Conservation (phyloP, 2,329 filamentous ascomycete genomes). For the Aspergillus carbonarius region DNA sequence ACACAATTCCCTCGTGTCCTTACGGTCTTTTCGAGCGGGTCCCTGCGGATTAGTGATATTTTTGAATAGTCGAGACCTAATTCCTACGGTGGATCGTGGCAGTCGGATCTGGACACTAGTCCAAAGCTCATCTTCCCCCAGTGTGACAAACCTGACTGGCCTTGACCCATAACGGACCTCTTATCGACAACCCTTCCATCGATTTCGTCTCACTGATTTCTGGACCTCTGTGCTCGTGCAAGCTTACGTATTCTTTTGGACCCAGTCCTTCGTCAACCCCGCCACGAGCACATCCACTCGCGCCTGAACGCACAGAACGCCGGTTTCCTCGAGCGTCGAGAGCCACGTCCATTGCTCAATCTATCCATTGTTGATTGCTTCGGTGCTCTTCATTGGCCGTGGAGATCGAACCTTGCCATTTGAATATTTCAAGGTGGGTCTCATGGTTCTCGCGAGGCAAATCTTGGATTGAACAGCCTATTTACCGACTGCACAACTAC, state of each 20-base stretch:
- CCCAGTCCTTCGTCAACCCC: slow-evolving; percentile 17
- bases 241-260: slow-evolving; percentile 23
- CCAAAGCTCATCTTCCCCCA: slow-evolving; percentile 11
- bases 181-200: slow-evolving; percentile 6
- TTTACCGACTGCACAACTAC: slow-evolving; percentile 9
- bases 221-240: slow-evolving; percentile 9
- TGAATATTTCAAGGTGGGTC: neutral
- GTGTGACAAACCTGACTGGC: slow-evolving; percentile 4
- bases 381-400: neutral
- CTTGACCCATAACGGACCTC: slow-evolving; percentile 15
- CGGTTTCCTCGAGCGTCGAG: slow-evolving; percentile 4
- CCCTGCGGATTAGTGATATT: slow-evolving; percentile 17
- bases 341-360: neutral
- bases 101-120: slow-evolving; percentile 14
- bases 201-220: slow-evolving; percentile 10
- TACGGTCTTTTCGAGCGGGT: slow-evolving; percentile 20
- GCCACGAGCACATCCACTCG: slow-evolving; percentile 17
- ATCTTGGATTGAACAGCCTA: slow-evolving; percentile 20
- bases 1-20: slow-evolving; percentile 22
- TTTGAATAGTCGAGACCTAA: slow-evolving; percentile 16
- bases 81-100: slow-evolving; percentile 16
- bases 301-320: slow-evolving; percentile 10
- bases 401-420: neutral
- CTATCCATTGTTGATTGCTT: neutral
- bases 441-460: slow-evolving; percentile 25